phyloP scores from a whole-genome alignment of 2,329 filamentous ascomycete species.

The Alternaria sp. region DNA sequence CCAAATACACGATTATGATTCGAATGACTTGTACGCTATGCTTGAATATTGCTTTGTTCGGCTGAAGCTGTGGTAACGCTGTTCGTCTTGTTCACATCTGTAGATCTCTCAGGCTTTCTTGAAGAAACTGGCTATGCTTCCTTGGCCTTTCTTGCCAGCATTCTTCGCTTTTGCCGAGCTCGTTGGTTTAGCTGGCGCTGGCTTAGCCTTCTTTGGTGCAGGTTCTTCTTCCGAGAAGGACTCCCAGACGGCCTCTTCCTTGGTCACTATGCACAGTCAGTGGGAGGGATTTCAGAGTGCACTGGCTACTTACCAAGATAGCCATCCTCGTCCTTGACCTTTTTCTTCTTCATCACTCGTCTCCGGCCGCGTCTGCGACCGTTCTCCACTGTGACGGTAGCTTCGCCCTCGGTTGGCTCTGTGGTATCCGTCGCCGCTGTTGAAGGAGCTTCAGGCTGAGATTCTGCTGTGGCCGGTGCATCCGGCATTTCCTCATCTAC shows the following conservation, averaged over 20 bases:
- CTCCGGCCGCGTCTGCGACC: constrained; percentile 78
- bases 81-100: neutral
- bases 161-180: constrained; percentile 61
- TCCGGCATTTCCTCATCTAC: constrained; percentile 66
- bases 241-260: constrained; percentile 85
- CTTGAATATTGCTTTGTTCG: neutral
- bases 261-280: constrained; percentile 69
- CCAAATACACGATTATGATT: neutral
- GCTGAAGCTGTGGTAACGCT: neutral
- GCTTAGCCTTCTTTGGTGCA: constrained; percentile 62
- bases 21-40: neutral
- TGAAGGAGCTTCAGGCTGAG: constrained; percentile 45
- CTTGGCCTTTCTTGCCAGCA: constrained; percentile 62
- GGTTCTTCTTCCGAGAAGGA: constrained; percentile 91
- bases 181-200: constrained; percentile 37
- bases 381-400: constrained; percentile 58
- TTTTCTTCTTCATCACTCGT: constrained; percentile 86
- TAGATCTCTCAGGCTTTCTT: constrained; percentile 66
- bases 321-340: constrained; percentile 83
- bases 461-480: constrained; percentile 51
- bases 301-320: constrained; percentile 72
- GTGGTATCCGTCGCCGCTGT: constrained; percentile 23
- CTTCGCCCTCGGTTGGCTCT: constrained; percentile 32
- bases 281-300: neutral
- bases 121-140: constrained; percentile 93